Base-by-base conservation (phyloP, 1,139 yeast species). In the Blastobotrys raffinosifermentans region DNA sequence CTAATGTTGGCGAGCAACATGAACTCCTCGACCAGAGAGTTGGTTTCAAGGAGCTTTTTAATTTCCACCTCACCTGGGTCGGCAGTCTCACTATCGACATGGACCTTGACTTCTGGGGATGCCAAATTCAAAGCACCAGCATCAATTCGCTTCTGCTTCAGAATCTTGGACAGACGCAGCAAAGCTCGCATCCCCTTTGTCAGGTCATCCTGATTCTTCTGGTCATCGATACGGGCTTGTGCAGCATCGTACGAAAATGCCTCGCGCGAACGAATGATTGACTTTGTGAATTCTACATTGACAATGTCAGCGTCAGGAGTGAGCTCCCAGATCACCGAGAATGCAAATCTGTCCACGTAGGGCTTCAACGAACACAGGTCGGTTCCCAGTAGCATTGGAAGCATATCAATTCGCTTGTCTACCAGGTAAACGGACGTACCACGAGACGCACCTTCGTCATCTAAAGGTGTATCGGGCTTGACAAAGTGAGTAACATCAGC, bases 401-500 rank as follows among this genome's bases (percentile, higher is more conserved):
- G 71, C 99, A 93, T 93, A 71, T 93, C 99, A 51, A 93, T 93
- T 72, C 99, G 84, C 62, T 93, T 91, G 59, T 93, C 98, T n/a
- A 93, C 98, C 45, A 93, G 70, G 61, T 93, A 93, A 3, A 91
- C 96, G 4, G 98, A 89, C 0, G 98, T 93, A 57, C 96, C 97
- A 62, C 99, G 76, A 2, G 94, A 73, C 1, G 97, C 95, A 62
- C 97, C 99, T 64, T 93, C 99, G 34, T 77, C 82, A 59, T 93
- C 98, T 44, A 93, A 69, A 0, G 98, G 80, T 3, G 96, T 87
- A 47, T 80, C 83, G 1, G 98, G 81, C 60, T 87, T 86, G 34
- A 93, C 98, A 54, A 93, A 93, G 62, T 93, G 94, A 1, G 97
- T 86, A 16, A 93, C 99, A 66, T 93, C 99, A 4, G 99, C 99